phyloP scores from a whole-genome alignment of 78 protist species.

The Isochrysis galbana region DNA sequence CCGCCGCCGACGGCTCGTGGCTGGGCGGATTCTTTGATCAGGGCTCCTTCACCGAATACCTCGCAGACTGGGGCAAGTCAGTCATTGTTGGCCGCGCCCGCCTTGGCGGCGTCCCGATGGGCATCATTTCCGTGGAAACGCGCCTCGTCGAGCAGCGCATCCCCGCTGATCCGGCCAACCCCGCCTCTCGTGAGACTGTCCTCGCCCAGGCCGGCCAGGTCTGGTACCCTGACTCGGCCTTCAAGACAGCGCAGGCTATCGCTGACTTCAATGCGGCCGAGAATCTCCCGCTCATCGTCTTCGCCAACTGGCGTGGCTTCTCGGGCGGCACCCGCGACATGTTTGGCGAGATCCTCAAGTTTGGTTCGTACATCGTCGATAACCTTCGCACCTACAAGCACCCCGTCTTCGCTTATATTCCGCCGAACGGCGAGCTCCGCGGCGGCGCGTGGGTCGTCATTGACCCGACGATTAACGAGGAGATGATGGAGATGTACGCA shows the following conservation, averaged over 20 bases:
- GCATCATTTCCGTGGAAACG: conserved; percentile 93
- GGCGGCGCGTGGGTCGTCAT: conserved; percentile 93
- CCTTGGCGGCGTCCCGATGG: conserved; percentile 95
- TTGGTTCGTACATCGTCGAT: conserved; percentile 92
- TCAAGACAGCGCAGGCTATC: conserved; percentile 95
- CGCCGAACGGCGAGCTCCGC: conserved; percentile 61
- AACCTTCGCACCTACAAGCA: conserved; percentile 80
- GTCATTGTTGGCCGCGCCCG: conserved; percentile 94
- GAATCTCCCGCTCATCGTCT: conserved; percentile 65
- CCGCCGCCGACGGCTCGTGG: conserved; percentile 7
- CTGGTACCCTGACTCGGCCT: conserved; percentile 96
- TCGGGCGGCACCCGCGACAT: conserved; percentile 98
- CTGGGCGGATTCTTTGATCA: conserved; percentile 89
- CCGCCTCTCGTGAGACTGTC: conserved; percentile 54
- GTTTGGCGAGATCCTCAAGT: conserved; percentile 94
- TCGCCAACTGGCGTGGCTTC: conserved; percentile 98
- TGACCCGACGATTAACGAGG: conserved; percentile 89
- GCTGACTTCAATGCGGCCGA: conserved; percentile 84
- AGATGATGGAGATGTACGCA: conserved; percentile 92
- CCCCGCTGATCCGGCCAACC: conserved; percentile 95
- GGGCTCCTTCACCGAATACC: conserved; percentile 82
- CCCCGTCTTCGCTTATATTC: conserved; percentile 91
- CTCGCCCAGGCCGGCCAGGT: conserved; percentile 91
- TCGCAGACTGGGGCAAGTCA: conserved; percentile 94
- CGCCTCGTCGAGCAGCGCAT: conserved; percentile 72